These are phyloP conservation scores for Sporothrix variecibatus DNA, from an alignment of 2,329 filamentous ascomycete genomes.

Conservation along the genomic window DNA sequence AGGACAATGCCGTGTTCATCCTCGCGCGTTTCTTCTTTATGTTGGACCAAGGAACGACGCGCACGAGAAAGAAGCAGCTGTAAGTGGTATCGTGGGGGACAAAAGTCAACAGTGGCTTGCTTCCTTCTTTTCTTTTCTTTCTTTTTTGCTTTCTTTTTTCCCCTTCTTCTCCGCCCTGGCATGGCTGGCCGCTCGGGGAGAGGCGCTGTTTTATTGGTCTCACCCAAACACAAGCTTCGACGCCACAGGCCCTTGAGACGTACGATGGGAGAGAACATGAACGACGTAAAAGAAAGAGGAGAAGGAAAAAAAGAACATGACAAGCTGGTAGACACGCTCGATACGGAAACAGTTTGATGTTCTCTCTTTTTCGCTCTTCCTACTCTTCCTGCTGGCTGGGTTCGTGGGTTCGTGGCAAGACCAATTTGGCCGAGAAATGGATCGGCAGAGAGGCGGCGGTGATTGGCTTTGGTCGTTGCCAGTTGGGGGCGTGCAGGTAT, in stretches of 20 bases:
- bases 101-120: background rate
- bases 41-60: background rate
- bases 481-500: background rate
- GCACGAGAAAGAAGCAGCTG: background rate
- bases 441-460: constrained; percentile 3
- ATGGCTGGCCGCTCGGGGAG: background rate
- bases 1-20: background rate
- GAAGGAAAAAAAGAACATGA: constrained; percentile 26
- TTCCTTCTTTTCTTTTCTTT: background rate
- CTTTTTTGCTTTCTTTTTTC: no score
- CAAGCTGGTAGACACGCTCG: background rate
- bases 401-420: background rate
- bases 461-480: background rate
- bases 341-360: background rate
- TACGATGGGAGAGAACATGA: no score
- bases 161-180: background rate
- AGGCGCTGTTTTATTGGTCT: constrained; percentile 1
- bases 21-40: background rate
- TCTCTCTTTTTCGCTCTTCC: background rate
- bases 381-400: background rate
- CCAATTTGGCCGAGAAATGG: constrained; percentile 26
- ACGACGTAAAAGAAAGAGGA: no score
- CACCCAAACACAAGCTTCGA: background rate
- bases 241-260: background rate
- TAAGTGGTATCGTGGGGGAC: background rate